These are phyloP conservation scores for Saccharomyces eubayanus DNA, from an alignment of 805 yeast species.

Conservation along the genomic window DNA sequence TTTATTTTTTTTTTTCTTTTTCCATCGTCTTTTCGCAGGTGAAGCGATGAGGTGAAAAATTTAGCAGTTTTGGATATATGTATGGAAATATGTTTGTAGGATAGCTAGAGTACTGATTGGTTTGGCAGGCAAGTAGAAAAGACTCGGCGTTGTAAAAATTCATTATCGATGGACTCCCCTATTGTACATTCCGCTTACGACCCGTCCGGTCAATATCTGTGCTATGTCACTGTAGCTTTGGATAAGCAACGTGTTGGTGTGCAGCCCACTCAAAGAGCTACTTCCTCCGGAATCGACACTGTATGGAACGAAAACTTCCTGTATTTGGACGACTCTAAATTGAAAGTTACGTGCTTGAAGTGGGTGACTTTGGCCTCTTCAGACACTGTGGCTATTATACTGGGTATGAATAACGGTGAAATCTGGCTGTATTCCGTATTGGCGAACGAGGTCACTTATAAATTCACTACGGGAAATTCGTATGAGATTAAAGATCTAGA, in stretches of 20 bases:
- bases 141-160: neutral
- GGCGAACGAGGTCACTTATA: slow-evolving; percentile 47
- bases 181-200: slow-evolving; percentile 47
- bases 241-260: slow-evolving; percentile 65
- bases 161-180: slow-evolving; percentile 4
- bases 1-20: neutral
- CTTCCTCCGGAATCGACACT: slow-evolving; percentile 30
- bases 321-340: slow-evolving; percentile 19
- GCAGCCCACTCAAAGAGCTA: slow-evolving; percentile 38
- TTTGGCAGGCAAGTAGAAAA: neutral
- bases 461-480: slow-evolving; percentile 40
- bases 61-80: neutral
- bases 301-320: slow-evolving; percentile 33
- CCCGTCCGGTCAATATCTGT: slow-evolving; percentile 51
- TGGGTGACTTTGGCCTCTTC: slow-evolving; percentile 21
- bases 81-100: neutral
- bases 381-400: slow-evolving; percentile 43
- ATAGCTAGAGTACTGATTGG: neutral
- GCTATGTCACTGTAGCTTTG: slow-evolving; percentile 57
- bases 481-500: slow-evolving; percentile 45
- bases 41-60: slow-evolving; percentile 6
- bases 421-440: slow-evolving; percentile 61
- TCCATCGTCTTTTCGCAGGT: slow-evolving; percentile 4
- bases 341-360: slow-evolving; percentile 16
- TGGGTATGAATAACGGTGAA: slow-evolving; percentile 61